phyloP scores from a whole-genome alignment of 176 grass and related monocot genomes.

The Carex scoparia region DNA sequence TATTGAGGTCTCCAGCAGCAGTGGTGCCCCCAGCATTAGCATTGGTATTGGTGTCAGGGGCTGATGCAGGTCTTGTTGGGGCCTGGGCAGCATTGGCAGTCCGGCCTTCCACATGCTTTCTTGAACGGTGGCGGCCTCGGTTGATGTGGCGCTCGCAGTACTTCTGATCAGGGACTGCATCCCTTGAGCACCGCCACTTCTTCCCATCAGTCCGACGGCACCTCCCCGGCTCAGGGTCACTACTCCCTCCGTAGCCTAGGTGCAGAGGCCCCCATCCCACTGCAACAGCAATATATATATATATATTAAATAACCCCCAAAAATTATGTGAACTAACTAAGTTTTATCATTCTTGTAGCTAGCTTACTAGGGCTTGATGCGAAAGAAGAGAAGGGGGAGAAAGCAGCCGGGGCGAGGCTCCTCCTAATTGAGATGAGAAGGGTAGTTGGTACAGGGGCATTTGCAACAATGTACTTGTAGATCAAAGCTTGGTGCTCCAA shows the following conservation, averaged over 20 bases:
- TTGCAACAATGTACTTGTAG: constrained; percentile 76
- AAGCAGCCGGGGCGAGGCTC: constrained; percentile 37
- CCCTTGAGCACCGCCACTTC: constrained; percentile 88
- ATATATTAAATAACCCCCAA: neutral
- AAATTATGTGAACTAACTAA: neutral
- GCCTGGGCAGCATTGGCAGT: constrained; percentile 23
- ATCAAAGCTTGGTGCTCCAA: constrained; percentile 90
- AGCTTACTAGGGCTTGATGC: constrained; percentile 41
- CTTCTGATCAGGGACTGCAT: constrained; percentile 71
- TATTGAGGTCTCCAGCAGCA: constrained; percentile 10
- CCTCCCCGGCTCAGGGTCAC: constrained; percentile 76
- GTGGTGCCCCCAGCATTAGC: neutral
- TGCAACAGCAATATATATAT: neutral
- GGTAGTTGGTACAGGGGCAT: constrained; percentile 56
- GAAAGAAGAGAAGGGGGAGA: constrained; percentile 44
- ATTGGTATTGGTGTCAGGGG: neutral
- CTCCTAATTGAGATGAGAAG: constrained; percentile 54
- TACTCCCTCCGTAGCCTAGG: constrained; percentile 31
- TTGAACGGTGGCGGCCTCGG: constrained; percentile 57
- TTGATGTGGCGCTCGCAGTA: constrained; percentile 96
- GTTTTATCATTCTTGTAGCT: neutral
- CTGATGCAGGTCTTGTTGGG: constrained; percentile 1
- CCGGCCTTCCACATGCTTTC: constrained; percentile 99
- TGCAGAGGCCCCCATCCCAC: constrained; percentile 65
- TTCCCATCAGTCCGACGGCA: constrained; percentile 82